These are phyloP conservation scores for Eutrema yunnanense DNA, from an alignment of 345 rosid genomes.

Conservation along the genomic window DNA sequence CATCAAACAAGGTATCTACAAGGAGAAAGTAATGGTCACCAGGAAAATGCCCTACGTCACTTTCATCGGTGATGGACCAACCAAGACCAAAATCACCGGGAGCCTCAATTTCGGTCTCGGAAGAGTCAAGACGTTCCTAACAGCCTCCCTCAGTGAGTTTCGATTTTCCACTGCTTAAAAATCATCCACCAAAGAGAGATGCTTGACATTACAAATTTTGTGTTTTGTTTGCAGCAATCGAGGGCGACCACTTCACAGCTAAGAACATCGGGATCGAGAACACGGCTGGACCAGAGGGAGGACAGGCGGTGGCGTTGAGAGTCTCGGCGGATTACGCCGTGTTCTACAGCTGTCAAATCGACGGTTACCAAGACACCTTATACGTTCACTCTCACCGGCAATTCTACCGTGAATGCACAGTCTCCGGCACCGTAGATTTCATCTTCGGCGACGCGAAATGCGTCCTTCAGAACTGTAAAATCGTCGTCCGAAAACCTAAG, in stretches of 20 bases:
- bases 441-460: constrained; percentile 55
- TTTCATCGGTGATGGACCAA: constrained; percentile 72
- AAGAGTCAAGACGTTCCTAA: constrained; percentile 37
- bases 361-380: constrained; percentile 67
- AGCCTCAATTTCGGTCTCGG: constrained; percentile 40
- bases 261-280: constrained; percentile 68
- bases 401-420: constrained; percentile 65
- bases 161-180: neutral
- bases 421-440: constrained; percentile 70
- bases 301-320: constrained; percentile 72
- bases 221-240: constrained; percentile 29
- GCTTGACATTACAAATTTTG: neutral
- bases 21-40: constrained; percentile 41
- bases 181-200: neutral
- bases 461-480: constrained; percentile 57
- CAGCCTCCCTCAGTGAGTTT: constrained; percentile 56
- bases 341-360: constrained; percentile 52
- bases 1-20: constrained; percentile 65
- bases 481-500: constrained; percentile 48
- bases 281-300: constrained; percentile 51
- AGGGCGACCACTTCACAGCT: constrained; percentile 53
- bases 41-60: constrained; percentile 32
- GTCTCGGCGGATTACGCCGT: constrained; percentile 46
- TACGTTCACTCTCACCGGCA: constrained; percentile 63
- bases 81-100: constrained; percentile 62